Evolutionary conservation across 768 basidiomycete species (phyloP).

Genomic region (Mrakia hoshinonis): DNA sequence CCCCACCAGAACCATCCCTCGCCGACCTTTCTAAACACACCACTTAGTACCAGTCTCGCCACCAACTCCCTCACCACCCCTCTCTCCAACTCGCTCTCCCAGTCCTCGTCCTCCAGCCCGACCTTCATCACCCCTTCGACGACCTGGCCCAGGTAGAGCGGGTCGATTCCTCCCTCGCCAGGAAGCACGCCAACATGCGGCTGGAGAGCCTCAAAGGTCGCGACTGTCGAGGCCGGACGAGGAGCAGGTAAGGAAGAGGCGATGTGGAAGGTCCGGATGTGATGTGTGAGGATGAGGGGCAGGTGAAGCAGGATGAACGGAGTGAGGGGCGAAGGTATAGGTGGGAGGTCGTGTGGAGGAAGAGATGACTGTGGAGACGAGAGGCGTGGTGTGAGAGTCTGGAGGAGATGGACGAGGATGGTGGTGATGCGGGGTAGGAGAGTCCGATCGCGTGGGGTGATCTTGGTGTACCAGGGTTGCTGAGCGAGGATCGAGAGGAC

Average conservation of each 20-base stretch:
- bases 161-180: slow-evolving; percentile 52
- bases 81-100: slow-evolving; percentile 67
- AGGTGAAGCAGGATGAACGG: slow-evolving; percentile 55
- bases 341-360: slow-evolving; percentile 46
- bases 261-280: slow-evolving; percentile 63
- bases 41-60: slow-evolving; percentile 61
- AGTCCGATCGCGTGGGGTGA: slow-evolving; percentile 74
- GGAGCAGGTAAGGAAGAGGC: slow-evolving; percentile 44
- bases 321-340: slow-evolving; percentile 54
- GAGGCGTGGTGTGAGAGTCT: slow-evolving; percentile 32
- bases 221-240: slow-evolving; percentile 35
- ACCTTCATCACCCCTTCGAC: slow-evolving; percentile 65
- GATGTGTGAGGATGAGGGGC: slow-evolving; percentile 61
- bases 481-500: background rate
- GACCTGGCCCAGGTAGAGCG: slow-evolving; percentile 68
- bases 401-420: slow-evolving; percentile 33
- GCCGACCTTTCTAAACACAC: slow-evolving; percentile 52
- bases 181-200: slow-evolving; percentile 66
- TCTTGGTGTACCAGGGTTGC: slow-evolving; percentile 73
- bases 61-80: slow-evolving; percentile 74
- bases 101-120: slow-evolving; percentile 70
- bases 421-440: slow-evolving; percentile 59
- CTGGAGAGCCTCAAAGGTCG: slow-evolving; percentile 70
- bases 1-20: slow-evolving; percentile 69
- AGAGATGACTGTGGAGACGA: background rate